Base-by-base conservation (phyloP, 108 stramenopile species). In the Aurantiochytrium sp. region DNA sequence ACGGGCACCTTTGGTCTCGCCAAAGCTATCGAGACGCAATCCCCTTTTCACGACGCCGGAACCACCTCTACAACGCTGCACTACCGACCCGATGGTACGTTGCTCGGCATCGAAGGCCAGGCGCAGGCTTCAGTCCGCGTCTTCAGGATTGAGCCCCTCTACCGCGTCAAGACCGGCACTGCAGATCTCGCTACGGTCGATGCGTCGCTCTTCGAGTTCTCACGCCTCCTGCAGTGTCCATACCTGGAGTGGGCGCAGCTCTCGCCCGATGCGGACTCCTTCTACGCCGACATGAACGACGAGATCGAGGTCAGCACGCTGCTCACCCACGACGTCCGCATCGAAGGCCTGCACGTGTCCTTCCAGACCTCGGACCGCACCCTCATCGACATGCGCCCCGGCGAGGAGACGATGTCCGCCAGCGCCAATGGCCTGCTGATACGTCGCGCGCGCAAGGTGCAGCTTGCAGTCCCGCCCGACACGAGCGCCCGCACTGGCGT, bases 281-380 rank as follows among this genome's bases (percentile, higher is more conserved):
- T 81, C 32, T 81, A 81, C 32, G 42, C 45, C 12, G 73, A 81
- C 45, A 81, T 81, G 73, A 81, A 81, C 24, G 73, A 81, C 45
- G 39, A 81, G 17, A 48, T 81, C 2, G 73, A 39, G 19, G 21
- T 30, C 42, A 48, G 24, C 42, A 81, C 45, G 17, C 6, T 24
- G 42, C 45, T 81, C 24, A 81, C 73, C 21, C 45, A 81, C 45
- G 39, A 41, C 12, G 73, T 24, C 12, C 50, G 45, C 42, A 42
- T 48, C 17, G 45, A 48, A 48, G 73, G 73, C 12, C 1, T 81
- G 39, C 45, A 48, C 24, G 45, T 81, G 17, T 41, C 73, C 2
- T 81, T 48, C 2, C 73, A 81, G 39, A 48, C 36, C n/a, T 81
- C 73, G n/a, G 45, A 81, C 32, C 39, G 73, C 6, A 48, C 27